These are phyloP conservation scores for Fusarium sp. DNA, from an alignment of 2,329 filamentous ascomycete genomes.

Conservation along the genomic window DNA sequence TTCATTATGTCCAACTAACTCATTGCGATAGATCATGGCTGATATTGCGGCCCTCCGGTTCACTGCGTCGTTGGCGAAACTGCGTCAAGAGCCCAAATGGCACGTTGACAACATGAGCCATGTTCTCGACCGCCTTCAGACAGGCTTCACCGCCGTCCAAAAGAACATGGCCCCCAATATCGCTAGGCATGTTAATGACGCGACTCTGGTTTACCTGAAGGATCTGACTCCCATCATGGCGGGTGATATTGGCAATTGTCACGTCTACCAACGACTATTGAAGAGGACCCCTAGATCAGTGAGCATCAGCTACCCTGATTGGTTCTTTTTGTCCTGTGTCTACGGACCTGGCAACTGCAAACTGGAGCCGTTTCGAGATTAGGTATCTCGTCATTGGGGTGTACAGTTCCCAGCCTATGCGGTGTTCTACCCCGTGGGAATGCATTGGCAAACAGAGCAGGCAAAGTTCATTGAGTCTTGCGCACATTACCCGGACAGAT, in stretches of 20 bases:
- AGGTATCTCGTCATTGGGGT: background rate
- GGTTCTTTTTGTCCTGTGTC: background rate
- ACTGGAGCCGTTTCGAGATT: background rate
- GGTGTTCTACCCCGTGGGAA: background rate
- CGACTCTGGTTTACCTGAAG: fast-evolving
- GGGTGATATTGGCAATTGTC: background rate
- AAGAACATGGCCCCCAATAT: background rate
- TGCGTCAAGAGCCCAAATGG: too few species aligned
- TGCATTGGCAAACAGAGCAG: background rate
- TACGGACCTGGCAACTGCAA: background rate
- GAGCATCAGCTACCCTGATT: background rate
- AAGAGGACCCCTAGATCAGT: fast-evolving
- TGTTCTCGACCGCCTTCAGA: background rate
- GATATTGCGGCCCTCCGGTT: too few species aligned
- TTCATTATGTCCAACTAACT: too few species aligned
- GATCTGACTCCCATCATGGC: background rate
- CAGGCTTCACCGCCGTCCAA: background rate
- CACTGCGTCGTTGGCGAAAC: too few species aligned
- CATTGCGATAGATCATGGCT: too few species aligned
- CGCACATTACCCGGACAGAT: fast-evolving
- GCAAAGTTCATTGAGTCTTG: background rate
- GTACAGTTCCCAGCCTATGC: background rate
- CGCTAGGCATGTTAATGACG: background rate
- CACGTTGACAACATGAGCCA: fast-evolving
- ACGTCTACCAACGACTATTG: fast-evolving